Conservation (phyloP, 306 rosid genomes). For the Prunus fruticosa region DNA sequence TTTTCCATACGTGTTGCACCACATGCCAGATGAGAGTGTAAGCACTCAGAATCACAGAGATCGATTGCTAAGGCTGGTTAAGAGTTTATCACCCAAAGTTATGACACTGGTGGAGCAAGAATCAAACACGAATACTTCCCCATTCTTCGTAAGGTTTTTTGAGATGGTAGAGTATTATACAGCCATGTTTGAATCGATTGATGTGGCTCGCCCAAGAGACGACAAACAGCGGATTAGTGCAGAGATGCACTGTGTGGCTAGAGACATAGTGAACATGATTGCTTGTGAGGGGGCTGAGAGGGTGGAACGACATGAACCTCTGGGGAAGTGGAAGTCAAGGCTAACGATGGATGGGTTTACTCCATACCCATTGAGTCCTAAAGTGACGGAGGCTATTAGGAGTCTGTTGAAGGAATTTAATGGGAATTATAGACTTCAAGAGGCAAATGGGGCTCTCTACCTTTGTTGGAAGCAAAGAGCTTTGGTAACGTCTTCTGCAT, state of each 20-base stretch:
- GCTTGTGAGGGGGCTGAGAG: conserved; percentile 89
- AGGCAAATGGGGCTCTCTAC: conserved; percentile 52
- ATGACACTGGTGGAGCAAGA: conserved; percentile 90
- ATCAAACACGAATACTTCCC: conserved; percentile 93
- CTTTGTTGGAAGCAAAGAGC: conserved; percentile 68
- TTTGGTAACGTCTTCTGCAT: conserved; percentile 71
- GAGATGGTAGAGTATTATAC: conserved; percentile 68
- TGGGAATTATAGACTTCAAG: conserved; percentile 48
- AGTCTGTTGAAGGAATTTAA: conserved; percentile 47
- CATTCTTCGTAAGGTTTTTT: conserved; percentile 59
- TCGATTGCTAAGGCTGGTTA: conserved; percentile 69
- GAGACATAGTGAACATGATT: conserved; percentile 90
- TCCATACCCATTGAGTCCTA: conserved; percentile 50
- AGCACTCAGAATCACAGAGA: conserved; percentile 84
- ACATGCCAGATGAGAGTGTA: conserved; percentile 98
- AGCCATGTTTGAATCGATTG: conserved; percentile 89
- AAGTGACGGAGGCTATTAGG: conserved; percentile 33
- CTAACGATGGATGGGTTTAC: conserved; percentile 77
- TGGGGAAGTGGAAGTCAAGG: conserved; percentile 79
- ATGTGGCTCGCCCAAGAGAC: conserved; percentile 45
- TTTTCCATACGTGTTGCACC: conserved; percentile 78
- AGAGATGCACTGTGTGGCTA: conserved; percentile 86
- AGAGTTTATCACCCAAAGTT: conserved; percentile 74
- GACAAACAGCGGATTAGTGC: conserved; percentile 71
- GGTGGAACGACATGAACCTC: conserved; percentile 84